Evolutionary conservation across 2,329 filamentous ascomycete genomes (phyloP), one percentile per base, ranked within the genome.

Genomic region (Penicillium sp.): DNA sequence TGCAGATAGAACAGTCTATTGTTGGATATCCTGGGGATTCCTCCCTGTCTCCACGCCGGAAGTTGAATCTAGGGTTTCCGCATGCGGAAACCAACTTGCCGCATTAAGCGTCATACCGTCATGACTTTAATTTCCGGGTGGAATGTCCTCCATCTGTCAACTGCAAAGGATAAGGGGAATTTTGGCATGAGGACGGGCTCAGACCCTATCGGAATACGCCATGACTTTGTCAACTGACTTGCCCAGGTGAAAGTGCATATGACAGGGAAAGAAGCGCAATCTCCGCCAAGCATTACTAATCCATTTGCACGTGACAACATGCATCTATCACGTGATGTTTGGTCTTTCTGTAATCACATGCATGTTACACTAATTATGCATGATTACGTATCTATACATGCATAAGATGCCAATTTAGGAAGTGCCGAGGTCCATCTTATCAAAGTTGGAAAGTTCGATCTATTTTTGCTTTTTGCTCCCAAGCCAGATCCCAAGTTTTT

Each of bases 11-110:
- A 13, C 42, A 54, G 27, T 47, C 56, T 24, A 47, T 59, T 56
- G 44, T 57, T 53, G 45, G 49, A 45, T 40, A 32, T 11, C 8
- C 8, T 43, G 49, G 52, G 45, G 44, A 31, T 39, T 27, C 48
- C 39, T 50, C 47, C 54, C 39, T 54, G 49, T 46, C 31, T 56
- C 47, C 24, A 21, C 8, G 47, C 59, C 59, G 60, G 48, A 61
- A 57, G 42, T 51, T 54, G 29, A 47, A 38, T 55, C 42, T 21
- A 55, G 49, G 49, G 55, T 39, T 47, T 62, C 67, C 67, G 67
- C 67, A 68, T 67, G 58, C 67, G 65, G 67, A 54, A 57, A 54
- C 8, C 16, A 27, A 29, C 46, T 61, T 61, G 57, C 66, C 67
- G 66, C 61, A 65, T 67, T 57, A 46, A 57, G 58, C 60, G 61